A percentile compares a stretch with the other conserved stretches of the same genome.
These are phyloP conservation scores for Auricularia sp. DNA, from an alignment of 768 basidiomycete genomes.

Conservation along the genomic window DNA sequence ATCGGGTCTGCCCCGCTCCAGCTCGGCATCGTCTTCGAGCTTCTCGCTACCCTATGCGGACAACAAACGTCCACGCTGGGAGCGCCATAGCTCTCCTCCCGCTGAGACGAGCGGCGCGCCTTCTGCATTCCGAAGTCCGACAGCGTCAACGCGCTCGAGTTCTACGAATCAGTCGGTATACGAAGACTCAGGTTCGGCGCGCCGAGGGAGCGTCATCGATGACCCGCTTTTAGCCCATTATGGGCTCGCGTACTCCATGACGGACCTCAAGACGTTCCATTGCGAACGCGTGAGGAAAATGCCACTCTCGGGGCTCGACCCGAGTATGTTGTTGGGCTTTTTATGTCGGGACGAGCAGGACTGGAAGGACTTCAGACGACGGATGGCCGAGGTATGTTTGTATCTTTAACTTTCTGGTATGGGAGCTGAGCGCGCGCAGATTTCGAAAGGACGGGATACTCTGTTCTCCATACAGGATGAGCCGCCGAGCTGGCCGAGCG, in stretches of 20 bases:
- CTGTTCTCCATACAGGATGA: slow-evolving; percentile 86
- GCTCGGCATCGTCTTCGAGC: slow-evolving; percentile 2
- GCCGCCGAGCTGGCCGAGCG: slow-evolving; percentile 72
- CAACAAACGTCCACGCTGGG: neutral
- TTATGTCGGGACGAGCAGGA: slow-evolving; percentile 73
- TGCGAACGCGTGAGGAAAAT: slow-evolving; percentile 96
- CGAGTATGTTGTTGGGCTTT: slow-evolving; percentile 95
- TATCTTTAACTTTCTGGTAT: slow-evolving; percentile 6
- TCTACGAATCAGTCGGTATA: slow-evolving; percentile 11
- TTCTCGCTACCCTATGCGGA: neutral
- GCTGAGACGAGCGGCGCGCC: slow-evolving; percentile 10
- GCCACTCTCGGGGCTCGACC: slow-evolving; percentile 81
- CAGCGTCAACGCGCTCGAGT: slow-evolving; percentile 30
- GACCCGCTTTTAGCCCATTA: slow-evolving; percentile 52
- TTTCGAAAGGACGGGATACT: slow-evolving; percentile 37
- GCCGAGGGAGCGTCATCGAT: slow-evolving; percentile 19
- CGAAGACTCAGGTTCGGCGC: slow-evolving; percentile 13
- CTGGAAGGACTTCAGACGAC: slow-evolving; percentile 68
- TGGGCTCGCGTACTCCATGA: slow-evolving; percentile 56
- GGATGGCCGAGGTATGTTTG: slow-evolving; percentile 54
- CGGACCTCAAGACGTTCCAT: slow-evolving; percentile 83
- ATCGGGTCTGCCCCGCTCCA: slow-evolving; percentile 3
- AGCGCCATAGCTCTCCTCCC: slow-evolving; percentile 32
- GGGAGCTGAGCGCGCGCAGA: slow-evolving; percentile 19
- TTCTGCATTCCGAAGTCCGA: slow-evolving; percentile 13